Evolutionary conservation across 2,329 filamentous ascomycete species (phyloP).

Genomic region (Aureobasidium sp.): DNA sequence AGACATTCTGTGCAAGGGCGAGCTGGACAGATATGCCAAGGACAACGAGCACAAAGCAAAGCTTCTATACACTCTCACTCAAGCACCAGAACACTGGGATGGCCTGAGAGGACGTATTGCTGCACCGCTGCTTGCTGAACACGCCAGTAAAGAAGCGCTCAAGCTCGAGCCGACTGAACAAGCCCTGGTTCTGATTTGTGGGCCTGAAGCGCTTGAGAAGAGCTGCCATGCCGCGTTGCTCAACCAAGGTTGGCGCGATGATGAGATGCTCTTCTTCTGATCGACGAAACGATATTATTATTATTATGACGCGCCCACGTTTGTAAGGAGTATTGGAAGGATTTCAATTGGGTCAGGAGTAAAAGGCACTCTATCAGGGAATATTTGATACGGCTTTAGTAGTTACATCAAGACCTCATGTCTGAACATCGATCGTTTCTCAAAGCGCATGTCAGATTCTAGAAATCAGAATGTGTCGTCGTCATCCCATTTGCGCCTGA

Average conservation of each 20-base stretch:
- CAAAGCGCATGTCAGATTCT: neutral
- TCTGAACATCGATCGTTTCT: neutral
- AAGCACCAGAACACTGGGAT: slow-evolving; percentile 57
- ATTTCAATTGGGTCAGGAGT: neutral
- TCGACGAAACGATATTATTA: neutral
- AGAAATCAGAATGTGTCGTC: slow-evolving; percentile 39
- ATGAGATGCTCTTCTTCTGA: slow-evolving; percentile 70
- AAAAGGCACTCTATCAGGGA: neutral
- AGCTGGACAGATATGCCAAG: slow-evolving; percentile 59
- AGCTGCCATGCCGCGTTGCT: slow-evolving; percentile 51
- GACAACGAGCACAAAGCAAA: slow-evolving; percentile 52
- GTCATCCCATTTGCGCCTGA: slow-evolving; percentile 37
- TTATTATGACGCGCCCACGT: neutral
- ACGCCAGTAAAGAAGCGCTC: slow-evolving; percentile 37
- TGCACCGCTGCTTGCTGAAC: slow-evolving; percentile 53
- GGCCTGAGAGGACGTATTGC: slow-evolving; percentile 64
- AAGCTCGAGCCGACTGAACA: slow-evolving; percentile 35
- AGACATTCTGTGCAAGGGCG: slow-evolving; percentile 73
- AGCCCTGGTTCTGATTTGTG: slow-evolving; percentile 69
- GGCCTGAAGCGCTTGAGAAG: slow-evolving; percentile 68
- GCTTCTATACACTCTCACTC: slow-evolving; percentile 63
- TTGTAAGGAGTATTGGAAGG: neutral
- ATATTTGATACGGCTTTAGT: neutral
- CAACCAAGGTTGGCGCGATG: slow-evolving; percentile 63
- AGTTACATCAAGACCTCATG: too few relatives aligned